phyloP scores from a whole-genome alignment of 2,329 filamentous ascomycete genomes.

The Bipolaris gigantea region DNA sequence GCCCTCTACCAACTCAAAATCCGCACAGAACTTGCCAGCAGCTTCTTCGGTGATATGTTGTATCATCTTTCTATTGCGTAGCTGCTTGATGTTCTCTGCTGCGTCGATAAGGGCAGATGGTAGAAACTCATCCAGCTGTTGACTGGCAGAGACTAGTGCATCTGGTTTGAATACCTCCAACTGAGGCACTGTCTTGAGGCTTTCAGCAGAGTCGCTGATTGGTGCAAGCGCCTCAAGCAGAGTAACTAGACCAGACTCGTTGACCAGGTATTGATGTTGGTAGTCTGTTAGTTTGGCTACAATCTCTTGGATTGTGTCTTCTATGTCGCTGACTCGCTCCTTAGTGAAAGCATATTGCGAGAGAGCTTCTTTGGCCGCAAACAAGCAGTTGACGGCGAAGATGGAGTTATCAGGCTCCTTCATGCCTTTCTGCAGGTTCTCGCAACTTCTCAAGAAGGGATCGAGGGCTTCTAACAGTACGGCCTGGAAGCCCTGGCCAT shows the following conservation, averaged over 20 bases:
- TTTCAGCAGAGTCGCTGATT: conserved; percentile 48
- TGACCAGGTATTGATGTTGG: conserved; percentile 73
- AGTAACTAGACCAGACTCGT: conserved; percentile 70
- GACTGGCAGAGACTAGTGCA: conserved; percentile 67
- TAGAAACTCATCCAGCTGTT: conserved; percentile 83
- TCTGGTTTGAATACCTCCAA: conserved; percentile 62
- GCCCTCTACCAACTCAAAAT: conserved; percentile 74
- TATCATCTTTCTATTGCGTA: conserved; percentile 73
- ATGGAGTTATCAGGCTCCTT: conserved; percentile 63
- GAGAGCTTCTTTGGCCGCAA: conserved; percentile 61
- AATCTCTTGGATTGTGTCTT: conserved; percentile 59
- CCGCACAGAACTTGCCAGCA: conserved; percentile 78
- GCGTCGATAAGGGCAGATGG: conserved; percentile 93
- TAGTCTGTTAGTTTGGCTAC: conserved; percentile 62
- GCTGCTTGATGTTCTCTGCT: conserved; percentile 72
- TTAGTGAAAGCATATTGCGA: conserved; percentile 66
- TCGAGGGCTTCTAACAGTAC: conserved; percentile 80
- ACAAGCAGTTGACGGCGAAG: conserved; percentile 73
- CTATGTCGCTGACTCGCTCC: conserved; percentile 58
- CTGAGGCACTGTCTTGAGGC: conserved; percentile 58
- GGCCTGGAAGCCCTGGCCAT: conserved; percentile 70
- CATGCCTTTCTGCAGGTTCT: conserved; percentile 66
- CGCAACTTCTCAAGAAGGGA: conserved; percentile 78
- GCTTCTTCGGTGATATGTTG: conserved; percentile 80
- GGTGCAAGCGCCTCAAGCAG: conserved; percentile 62